Percentiles rank a stretch among this genome's conserved stretches.
These are phyloP conservation scores for Atkinsonella hypoxylon DNA, from an alignment of 2,329 filamentous ascomycete species.

Conservation along the genomic window DNA sequence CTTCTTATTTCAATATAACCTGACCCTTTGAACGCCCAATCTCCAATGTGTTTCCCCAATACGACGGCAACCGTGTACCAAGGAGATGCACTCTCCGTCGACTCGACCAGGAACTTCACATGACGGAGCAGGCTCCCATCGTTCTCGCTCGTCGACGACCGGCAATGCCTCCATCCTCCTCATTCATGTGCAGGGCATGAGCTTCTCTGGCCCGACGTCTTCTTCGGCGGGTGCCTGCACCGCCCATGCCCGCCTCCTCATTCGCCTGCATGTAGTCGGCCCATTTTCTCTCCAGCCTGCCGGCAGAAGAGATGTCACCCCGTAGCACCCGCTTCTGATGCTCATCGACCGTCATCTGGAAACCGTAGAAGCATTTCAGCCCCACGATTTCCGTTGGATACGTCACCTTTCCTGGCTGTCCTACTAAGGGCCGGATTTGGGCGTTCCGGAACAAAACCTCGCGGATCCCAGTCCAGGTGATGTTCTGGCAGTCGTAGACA, in stretches of 20 bases:
- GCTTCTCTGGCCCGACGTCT: conserved; percentile 72
- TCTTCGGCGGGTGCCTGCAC: conserved; percentile 54
- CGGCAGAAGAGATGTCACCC: conserved; percentile 63
- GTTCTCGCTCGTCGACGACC: conserved; percentile 53
- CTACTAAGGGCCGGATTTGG: conserved; percentile 46
- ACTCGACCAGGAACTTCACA: conserved; percentile 38
- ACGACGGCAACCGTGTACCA: no score
- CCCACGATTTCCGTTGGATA: conserved; percentile 71
- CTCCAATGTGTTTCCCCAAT: neutral
- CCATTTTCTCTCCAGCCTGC: conserved; percentile 81
- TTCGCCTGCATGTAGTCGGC: conserved; percentile 86
- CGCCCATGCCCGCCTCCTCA: conserved; percentile 66
- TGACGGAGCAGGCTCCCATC: conserved; percentile 47
- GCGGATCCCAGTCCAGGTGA: conserved; percentile 85
- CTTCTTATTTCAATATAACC: no score
- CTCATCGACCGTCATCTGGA: conserved; percentile 89
- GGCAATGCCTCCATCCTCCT: conserved; percentile 55
- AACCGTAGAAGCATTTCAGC: conserved; percentile 89
- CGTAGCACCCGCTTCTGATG: conserved; percentile 76
- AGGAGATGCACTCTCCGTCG: no score
- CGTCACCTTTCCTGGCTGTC: conserved; percentile 27
- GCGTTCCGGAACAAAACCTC: conserved; percentile 80
- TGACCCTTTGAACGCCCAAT: neutral
- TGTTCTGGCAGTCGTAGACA: conserved; percentile 81
- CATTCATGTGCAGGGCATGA: conserved; percentile 65